Base-by-base conservation (phyloP, 1,139 yeast species). In the Geotrichum cucujoidarum region DNA sequence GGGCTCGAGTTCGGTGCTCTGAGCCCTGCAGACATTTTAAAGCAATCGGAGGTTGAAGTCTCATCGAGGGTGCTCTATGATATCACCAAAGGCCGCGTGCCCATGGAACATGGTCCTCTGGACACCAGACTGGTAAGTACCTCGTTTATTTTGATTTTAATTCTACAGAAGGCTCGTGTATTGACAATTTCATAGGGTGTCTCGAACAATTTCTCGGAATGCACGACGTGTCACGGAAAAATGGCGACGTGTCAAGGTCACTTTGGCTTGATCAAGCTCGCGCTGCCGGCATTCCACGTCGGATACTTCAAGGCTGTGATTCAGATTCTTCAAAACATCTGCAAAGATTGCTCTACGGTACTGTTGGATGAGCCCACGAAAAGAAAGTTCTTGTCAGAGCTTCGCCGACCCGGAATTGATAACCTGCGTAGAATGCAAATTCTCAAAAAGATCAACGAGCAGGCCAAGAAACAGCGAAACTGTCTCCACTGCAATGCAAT, bases 231-330 rank as follows among this genome's bases (percentile, higher is more conserved):
- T 69, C 89, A 81, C 58, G 97, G 97, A 7, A 82, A 82, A 58
- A 71, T 94, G 59, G 96, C 96, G 0, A 79, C 95, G 1, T 94
- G 99, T 65, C 97, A 92, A 68, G 99, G 99, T 48, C 99, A 94
- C 69, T 94, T 94, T 65, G 99, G 99, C 38, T 95, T 94, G 62
- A 80, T 94, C 55, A 79, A 88, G 57, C 74, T 94, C 47, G 96
- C 97, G 0, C 72, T 94, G 44, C 99, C 99, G 1, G 97, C 90
- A 16, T 94, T 92, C 70, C 98, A 94, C 63, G 95, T 92, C 40
- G 99, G 99, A 4, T 94, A 89, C 65, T 92, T 94, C 75, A 92
- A 90, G 65, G 83, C 94, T 35, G 86, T 88, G 34, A 86, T 94
- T 55, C 84, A 82, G 60, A 90, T 94, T 45, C 71, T 94, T 49